Evolutionary conservation across 108 stramenopile genomes (phyloP).

Genomic region (Skeletonema menzelii): DNA sequence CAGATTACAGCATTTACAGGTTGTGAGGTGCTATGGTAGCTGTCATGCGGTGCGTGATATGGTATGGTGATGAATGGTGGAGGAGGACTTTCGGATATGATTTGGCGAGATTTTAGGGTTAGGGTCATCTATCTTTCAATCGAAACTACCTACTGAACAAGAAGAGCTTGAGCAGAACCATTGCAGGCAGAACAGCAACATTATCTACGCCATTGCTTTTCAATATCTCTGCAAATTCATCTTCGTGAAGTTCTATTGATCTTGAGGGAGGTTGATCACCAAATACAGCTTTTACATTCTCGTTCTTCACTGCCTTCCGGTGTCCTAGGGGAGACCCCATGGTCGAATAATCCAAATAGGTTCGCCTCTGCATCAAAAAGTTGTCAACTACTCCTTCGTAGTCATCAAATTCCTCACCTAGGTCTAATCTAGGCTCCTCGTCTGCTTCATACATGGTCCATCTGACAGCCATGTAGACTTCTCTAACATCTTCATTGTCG

Average conservation of each 20-base stretch:
- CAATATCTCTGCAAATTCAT: constrained; percentile 45
- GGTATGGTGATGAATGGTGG: no score
- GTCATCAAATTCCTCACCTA: constrained; percentile 25
- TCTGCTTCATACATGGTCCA: constrained; percentile 27
- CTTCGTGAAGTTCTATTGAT: constrained; percentile 41
- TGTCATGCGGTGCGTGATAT: no score
- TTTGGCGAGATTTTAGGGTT: no score
- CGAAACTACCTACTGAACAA: constrained; percentile 39
- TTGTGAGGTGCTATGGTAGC: no score
- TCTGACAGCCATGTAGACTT: constrained; percentile 80
- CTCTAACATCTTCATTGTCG: constrained; percentile 57
- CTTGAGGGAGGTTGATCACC: constrained; percentile 39
- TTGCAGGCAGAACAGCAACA: constrained; percentile 37
- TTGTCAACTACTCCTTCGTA: constrained; percentile 60
- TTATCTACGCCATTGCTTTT: constrained; percentile 33
- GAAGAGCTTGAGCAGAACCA: constrained; percentile 48
- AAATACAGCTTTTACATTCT: constrained; percentile 69
- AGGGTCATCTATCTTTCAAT: no score
- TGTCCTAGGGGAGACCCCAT: constrained; percentile 59
- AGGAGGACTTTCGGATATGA: no score
- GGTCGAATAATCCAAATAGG: constrained; percentile 14
- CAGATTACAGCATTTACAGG: no score
- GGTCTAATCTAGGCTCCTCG: constrained; percentile 24
- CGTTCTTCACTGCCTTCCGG: constrained; percentile 58
- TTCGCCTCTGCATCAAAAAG: constrained; percentile 46